Evolutionary conservation across 1,284 basidiomycete genomes (phyloP), one percentile per base, ranked within the genome.

Genomic region (Xerocomus nothofagi): DNA sequence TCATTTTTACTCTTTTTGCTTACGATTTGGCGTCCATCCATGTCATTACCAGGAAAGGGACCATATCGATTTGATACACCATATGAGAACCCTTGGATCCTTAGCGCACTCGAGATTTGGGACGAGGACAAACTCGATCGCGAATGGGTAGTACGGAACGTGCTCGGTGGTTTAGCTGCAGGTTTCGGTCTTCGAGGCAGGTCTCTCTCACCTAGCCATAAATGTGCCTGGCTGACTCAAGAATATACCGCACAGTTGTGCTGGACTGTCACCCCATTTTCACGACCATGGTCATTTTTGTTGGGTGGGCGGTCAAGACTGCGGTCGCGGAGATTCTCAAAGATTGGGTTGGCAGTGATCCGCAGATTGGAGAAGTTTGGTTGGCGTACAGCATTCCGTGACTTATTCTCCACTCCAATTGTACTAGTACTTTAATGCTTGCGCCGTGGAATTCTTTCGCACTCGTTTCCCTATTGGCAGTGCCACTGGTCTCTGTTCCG

Each of bases 131-230:
- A 74, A 43, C 72, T 91, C 4, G 87, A 93, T 68, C 80, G 86
- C 14, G 85, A 90, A 59, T 94, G 92, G 92, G 75, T 91, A 2
- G 84, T 93, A 6, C 79, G 91, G 18, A 89, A 92, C 55, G 74
- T 93, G 6, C 73, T 94, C 0, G 91, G 91, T 17, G 92, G 92
- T 0, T 88, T 94, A 85, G 85, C 88, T 15, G 80, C 83, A 6
- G 84, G 85, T 1, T 87, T 87, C 57, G 84, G 84, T 2, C 66
- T 87, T 52, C 73, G 84, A 63, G 81, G 80, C 82, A 55, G 21
- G 61, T 48, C 6, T 6, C 11, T 23, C 42, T 31, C 38, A n/a
- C 30, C 24, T 37, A 9, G 17, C 30, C 8, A 39, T 21, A 6
- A 23, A 12, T 15, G 9, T 0, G 38, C 58, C 18, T 50, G 63